Evolutionary conservation across 371 early-diverging fungal species (phyloP).

Genomic region (Umbelopsis sp.): DNA sequence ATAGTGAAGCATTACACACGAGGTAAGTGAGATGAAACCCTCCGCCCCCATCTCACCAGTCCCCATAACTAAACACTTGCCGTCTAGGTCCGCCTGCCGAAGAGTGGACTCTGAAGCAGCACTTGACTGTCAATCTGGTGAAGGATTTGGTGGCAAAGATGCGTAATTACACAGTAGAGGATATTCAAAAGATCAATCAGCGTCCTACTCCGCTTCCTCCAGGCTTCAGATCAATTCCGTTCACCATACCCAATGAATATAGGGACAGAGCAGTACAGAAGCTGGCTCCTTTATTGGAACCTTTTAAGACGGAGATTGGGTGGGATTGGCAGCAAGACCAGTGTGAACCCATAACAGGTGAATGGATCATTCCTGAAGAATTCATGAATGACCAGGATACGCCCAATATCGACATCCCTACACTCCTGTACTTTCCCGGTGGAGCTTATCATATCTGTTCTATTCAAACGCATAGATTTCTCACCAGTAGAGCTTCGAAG

Average conservation of each 20-base stretch:
- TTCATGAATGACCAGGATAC: slow-evolving; percentile 15
- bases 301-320: slow-evolving; percentile 34
- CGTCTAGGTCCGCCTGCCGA: slow-evolving; percentile 45
- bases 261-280: slow-evolving; percentile 33
- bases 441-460: slow-evolving; percentile 68
- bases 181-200: slow-evolving; percentile 35
- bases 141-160: slow-evolving; percentile 35
- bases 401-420: slow-evolving; percentile 25
- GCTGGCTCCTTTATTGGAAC: slow-evolving; percentile 26
- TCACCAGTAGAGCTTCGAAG: slow-evolving; percentile 42
- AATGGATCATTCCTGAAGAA: slow-evolving; percentile 40
- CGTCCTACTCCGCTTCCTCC: slow-evolving; percentile 33
- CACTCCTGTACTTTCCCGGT: slow-evolving; percentile 70
- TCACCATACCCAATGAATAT: slow-evolving; percentile 34
- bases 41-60: no score
- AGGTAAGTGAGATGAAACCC: neutral
- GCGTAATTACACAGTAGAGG: slow-evolving; percentile 39
- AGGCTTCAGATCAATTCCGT: slow-evolving; percentile 26
- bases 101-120: slow-evolving; percentile 43
- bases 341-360: slow-evolving; percentile 34
- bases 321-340: slow-evolving; percentile 47
- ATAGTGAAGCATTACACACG: slow-evolving; percentile 8
- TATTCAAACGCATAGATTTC: slow-evolving; percentile 49
- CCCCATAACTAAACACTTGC: neutral
- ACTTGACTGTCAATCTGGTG: slow-evolving; percentile 37